Evolutionary conservation across 2,329 filamentous ascomycete genomes (phyloP), one percentile per base, ranked within the genome.

Genomic region (Aspergillus uvarum): DNA sequence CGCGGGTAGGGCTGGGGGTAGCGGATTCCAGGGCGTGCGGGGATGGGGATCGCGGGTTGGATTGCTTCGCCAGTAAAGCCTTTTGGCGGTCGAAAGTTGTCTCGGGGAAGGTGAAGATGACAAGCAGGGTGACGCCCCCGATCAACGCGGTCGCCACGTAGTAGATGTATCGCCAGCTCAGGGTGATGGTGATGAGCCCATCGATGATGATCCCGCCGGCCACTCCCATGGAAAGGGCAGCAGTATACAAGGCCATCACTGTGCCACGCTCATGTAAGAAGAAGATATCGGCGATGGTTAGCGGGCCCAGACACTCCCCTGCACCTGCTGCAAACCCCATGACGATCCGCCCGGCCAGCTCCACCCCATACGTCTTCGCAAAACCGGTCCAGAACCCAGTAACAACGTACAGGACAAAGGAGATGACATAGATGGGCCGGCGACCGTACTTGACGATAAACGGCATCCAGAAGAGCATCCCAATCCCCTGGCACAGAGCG

Each of bases 261-360:
- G 49, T 31, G 5, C 59, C 59, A 2, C 59, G 54, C 24, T 60
- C 49, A 47, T 60, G 59, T 1, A 60, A 24, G 38, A 54, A 60
- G 26, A 58, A 60, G 16, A 60, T 26, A 12, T 86, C 83, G 3
- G 81, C 73, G 51, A 85, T 83, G 0, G 81, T 83, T 10, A 82
- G 71, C 0, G 82, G 82, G 1, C 79, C 74, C 3, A 78, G 60
- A 59, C 69, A 74, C 60, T 86, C 84, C 1, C 80, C 82, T 8
- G 82, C 80, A 1, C 83, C 84, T 0, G 82, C 75, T 0, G 79
- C 82, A 48, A 85, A 78, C 5, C 83, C 74, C 70, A 16, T 74
- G 35, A 70, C 24, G n/a, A 68, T 63, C 11, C 69, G 49, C 1
- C 59, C 60, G 11, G 61, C 60, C 24, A 71, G 42, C 10, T 70